These are phyloP conservation scores for Globisporangium lucens DNA, from an alignment of 352 stramenopile genomes.

Conservation along the genomic window DNA sequence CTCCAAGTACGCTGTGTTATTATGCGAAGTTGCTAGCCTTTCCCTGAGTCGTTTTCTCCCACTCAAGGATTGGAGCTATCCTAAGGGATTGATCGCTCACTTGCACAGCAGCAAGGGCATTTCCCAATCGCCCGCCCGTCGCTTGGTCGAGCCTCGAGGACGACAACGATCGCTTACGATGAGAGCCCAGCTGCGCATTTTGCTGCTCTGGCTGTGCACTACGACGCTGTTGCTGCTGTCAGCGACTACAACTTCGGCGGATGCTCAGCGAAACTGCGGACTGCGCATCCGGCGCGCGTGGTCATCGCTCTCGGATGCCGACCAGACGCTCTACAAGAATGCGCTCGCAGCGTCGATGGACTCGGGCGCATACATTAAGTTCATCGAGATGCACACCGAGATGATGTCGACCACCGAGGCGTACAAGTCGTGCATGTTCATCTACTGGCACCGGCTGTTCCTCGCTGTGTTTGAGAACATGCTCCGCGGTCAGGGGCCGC, in stretches of 20 bases:
- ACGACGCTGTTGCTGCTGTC: neutral
- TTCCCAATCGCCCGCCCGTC: neutral
- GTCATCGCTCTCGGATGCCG: conserved; percentile 32
- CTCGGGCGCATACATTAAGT: conserved; percentile 51
- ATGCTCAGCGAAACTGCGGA: conserved; percentile 19
- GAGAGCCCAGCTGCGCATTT: neutral
- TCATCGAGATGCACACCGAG: conserved; percentile 63
- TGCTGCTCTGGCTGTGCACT: conserved; percentile 1
- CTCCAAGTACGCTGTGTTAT: neutral
- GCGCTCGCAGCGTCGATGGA: conserved; percentile 50
- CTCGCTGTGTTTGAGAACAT: conserved; percentile 81
- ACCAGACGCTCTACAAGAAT: conserved; percentile 47
- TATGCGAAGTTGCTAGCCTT: neutral
- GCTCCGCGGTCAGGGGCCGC: conserved; percentile 46
- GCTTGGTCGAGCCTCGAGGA: neutral
- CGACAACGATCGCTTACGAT: neutral
- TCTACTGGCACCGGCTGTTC: conserved; percentile 77
- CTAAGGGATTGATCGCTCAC: no score
- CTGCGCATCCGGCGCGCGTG: conserved; percentile 47
- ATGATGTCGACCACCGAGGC: conserved; percentile 48
- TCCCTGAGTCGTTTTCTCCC: neutral
- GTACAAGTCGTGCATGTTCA: conserved; percentile 71
- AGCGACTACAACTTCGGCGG: neutral
- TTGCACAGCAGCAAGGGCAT: neutral
- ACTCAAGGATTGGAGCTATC: neutral